Conservation (phyloP, 495 filamentous ascomycete species). For the Schizothecium vesticola region DNA sequence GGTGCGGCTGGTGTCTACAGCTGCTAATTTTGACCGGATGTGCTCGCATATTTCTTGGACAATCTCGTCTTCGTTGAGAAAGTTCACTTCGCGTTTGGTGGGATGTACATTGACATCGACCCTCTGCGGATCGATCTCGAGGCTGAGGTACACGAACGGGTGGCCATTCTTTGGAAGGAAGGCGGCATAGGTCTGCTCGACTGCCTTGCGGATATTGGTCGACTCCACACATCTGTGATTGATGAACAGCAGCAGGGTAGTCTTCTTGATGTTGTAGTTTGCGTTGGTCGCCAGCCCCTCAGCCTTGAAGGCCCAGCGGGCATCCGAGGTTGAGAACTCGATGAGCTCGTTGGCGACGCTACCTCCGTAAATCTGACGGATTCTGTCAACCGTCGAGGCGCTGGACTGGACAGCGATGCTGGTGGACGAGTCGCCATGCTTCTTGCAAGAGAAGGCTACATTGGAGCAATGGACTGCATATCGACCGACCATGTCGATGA, state of each 20-base stretch:
- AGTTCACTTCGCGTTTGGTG: slow-evolving; percentile 96
- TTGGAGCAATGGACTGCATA: slow-evolving; percentile 92
- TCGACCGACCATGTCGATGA: slow-evolving; percentile 87
- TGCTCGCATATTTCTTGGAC: slow-evolving; percentile 81
- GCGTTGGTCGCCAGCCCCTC: slow-evolving; percentile 85
- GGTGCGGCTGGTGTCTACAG: slow-evolving; percentile 90
- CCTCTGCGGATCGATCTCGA: slow-evolving; percentile 87
- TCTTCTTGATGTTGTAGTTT: slow-evolving; percentile 93
- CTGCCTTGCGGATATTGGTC: slow-evolving; percentile 75
- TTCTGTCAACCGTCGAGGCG: slow-evolving; percentile 71
- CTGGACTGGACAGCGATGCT: slow-evolving; percentile 71
- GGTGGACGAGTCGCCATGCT: slow-evolving; percentile 79
- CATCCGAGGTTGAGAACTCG: slow-evolving; percentile 65
- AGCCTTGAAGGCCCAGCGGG: slow-evolving; percentile 75
- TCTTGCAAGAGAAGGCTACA: slow-evolving; percentile 94
- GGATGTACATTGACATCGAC: slow-evolving; percentile 99
- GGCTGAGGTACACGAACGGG: slow-evolving; percentile 86
- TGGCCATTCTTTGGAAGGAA: slow-evolving; percentile 95
- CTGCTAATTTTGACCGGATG: slow-evolving; percentile 71
- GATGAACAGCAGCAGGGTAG: slow-evolving; percentile 86
- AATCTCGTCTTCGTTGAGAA: slow-evolving; percentile 96
- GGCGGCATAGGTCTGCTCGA: slow-evolving; percentile 85
- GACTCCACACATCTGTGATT: slow-evolving; percentile 98
- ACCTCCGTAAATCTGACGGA: slow-evolving; percentile 84
- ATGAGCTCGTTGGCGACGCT: slow-evolving; percentile 86